Conservation (phyloP, 371 early-diverging fungal species). For the Apophysomyces variabilis region DNA sequence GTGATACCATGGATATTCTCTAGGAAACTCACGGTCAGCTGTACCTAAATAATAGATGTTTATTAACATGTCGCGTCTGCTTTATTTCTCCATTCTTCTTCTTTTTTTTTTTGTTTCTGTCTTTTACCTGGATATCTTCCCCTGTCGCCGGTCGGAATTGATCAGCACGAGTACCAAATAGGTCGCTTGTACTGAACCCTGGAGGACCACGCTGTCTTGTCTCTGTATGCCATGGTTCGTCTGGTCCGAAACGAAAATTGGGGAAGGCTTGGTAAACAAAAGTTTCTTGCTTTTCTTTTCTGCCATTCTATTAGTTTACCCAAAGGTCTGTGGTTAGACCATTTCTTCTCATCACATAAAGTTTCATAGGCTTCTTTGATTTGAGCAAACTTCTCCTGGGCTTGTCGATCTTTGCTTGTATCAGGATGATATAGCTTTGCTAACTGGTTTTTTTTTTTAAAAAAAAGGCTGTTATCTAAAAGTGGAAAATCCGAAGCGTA, state of each 20-base stretch:
- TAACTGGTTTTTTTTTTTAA: slow-evolving; percentile 46
- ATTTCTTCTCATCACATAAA: slow-evolving; percentile 84
- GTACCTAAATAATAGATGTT: slow-evolving; percentile 14
- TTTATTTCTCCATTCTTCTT: not conserved
- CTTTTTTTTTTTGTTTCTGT: not conserved
- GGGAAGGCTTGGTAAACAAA: not conserved
- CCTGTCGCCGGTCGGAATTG: slow-evolving; percentile 33
- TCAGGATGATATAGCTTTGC: slow-evolving; percentile 97
- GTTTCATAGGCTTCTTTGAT: slow-evolving; percentile 97
- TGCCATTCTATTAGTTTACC: not conserved
- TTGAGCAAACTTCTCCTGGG: slow-evolving; percentile 93
- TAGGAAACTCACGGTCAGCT: slow-evolving; percentile 78
- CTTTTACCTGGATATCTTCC: slow-evolving; percentile 53
- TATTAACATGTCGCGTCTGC: not conserved
- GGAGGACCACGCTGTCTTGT: slow-evolving; percentile 20
- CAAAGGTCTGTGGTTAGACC: not conserved
- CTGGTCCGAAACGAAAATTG: no score
- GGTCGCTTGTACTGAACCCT: slow-evolving; percentile 66
- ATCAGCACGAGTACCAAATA: slow-evolving; percentile 55
- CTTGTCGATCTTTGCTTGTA: slow-evolving; percentile 86
- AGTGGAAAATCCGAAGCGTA: not conserved
- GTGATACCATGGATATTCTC: slow-evolving; percentile 84
- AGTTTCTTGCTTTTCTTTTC: not conserved
- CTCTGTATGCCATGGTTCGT: not conserved
- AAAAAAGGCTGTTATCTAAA: not conserved